These are phyloP conservation scores for Macrocybe sp. DNA, from an alignment of 1,284 basidiomycete species.

Conservation along the genomic window DNA sequence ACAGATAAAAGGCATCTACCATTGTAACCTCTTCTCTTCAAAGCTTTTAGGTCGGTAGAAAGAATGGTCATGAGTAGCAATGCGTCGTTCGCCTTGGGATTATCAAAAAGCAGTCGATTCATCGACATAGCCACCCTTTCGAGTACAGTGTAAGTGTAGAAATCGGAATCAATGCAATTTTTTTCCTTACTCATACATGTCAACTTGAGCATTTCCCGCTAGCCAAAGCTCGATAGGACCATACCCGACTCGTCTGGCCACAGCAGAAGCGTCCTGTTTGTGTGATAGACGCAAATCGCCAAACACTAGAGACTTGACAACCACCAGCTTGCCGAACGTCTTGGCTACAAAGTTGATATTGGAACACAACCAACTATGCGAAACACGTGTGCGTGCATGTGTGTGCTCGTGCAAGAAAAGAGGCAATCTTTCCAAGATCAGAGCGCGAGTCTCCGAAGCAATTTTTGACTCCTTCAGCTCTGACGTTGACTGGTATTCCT, in stretches of 20 bases:
- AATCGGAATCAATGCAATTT: conserved; percentile 1
- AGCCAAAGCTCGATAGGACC: conserved; percentile 76
- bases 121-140: conserved; percentile 74
- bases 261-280: conserved; percentile 72
- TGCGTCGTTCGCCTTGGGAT: conserved; percentile 76
- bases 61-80: conserved; percentile 91
- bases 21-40: conserved; percentile 86
- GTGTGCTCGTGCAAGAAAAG: conserved; percentile 91
- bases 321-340: conserved; percentile 54
- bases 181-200: conserved; percentile 86
- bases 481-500: conserved; percentile 62
- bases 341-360: conserved; percentile 71
- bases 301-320: conserved; percentile 56
- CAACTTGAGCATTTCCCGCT: conserved; percentile 69
- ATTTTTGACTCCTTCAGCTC: conserved; percentile 47
- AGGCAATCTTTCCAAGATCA: conserved; percentile 86
- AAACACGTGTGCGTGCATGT: conserved; percentile 63
- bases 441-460: conserved; percentile 46
- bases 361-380: conserved; percentile 71
- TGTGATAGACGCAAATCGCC: conserved; percentile 44
- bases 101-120: conserved; percentile 71
- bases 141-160: neutral
- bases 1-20: conserved; percentile 32
- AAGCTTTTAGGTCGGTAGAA: conserved; percentile 80
- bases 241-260: conserved; percentile 51